A percentile compares a stretch with the other conserved stretches of the same genome.
Conservation (phyloP, 306 rosid genomes). For the Quercus agrifolia region DNA sequence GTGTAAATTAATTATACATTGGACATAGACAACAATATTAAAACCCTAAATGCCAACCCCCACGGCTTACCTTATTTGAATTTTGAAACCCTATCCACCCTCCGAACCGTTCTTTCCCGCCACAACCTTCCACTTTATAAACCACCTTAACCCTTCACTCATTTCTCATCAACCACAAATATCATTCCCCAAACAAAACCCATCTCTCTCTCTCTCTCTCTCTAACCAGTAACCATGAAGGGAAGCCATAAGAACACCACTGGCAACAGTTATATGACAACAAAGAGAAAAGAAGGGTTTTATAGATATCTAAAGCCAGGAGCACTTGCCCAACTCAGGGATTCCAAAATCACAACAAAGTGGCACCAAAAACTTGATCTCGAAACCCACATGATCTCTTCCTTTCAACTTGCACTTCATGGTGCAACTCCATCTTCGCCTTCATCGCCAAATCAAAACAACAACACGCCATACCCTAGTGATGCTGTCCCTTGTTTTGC, state of each 20-base stretch:
- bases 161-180: too few species aligned
- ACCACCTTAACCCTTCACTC: neutral
- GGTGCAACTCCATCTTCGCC: neutral
- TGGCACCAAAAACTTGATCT: neutral
- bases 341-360: conserved; percentile 11
- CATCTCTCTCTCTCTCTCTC: neutral
- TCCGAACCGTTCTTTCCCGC: conserved; percentile 13
- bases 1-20: neutral
- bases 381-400: neutral
- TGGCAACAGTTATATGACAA: neutral
- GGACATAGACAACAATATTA: neutral
- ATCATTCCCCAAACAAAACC: too few species aligned
- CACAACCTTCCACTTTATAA: neutral
- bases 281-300: conserved; percentile 9
- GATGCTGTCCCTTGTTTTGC: conserved; percentile 23
- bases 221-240: neutral
- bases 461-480: neutral
- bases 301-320: conserved; percentile 21
- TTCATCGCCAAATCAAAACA: neutral
- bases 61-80: neutral
- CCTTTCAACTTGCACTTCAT: neutral
- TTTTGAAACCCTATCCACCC: neutral
- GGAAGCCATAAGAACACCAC: neutral
- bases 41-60: neutral
- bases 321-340: conserved; percentile 11